Conservation (phyloP, 1,284 basidiomycete genomes). For the Wallemia ichthyophaga region DNA sequence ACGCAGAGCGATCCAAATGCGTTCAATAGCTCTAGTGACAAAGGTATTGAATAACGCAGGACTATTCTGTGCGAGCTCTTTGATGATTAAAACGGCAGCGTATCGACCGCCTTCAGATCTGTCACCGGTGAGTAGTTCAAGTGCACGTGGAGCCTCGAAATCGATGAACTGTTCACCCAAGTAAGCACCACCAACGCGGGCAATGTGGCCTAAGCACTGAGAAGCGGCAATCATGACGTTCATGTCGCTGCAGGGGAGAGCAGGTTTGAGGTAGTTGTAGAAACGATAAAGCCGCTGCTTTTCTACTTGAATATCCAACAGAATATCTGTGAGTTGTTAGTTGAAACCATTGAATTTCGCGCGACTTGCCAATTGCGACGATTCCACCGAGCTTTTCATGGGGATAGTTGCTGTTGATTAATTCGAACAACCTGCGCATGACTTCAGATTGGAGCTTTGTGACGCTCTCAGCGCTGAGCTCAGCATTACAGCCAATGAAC, state of each 20-base stretch:
- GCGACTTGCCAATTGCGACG: constrained; percentile 36
- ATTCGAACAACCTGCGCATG: constrained; percentile 42
- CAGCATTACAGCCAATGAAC: not conserved
- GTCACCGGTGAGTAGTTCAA: constrained; percentile 31
- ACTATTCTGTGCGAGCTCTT: constrained; percentile 63
- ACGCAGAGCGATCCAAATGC: constrained; percentile 58
- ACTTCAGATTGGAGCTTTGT: constrained; percentile 18
- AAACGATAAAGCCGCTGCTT: constrained; percentile 52
- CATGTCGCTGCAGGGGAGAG: constrained; percentile 50
- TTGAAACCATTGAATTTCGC: constrained; percentile 8
- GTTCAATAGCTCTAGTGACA: constrained; percentile 59
- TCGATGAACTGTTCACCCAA: constrained; percentile 69
- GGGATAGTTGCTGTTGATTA: constrained; percentile 45
- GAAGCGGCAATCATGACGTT: constrained; percentile 68
- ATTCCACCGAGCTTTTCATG: constrained; percentile 51
- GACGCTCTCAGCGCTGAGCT: not conserved
- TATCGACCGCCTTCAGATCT: constrained; percentile 18
- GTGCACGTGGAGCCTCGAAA: constrained; percentile 47
- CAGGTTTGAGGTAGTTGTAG: constrained; percentile 67
- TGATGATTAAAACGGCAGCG: constrained; percentile 15
- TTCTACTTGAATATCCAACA: constrained; percentile 36
- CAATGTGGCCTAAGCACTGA: constrained; percentile 37
- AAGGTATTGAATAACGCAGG: constrained; percentile 59
- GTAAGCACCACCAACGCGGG: constrained; percentile 42
- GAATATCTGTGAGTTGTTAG: constrained; percentile 24